Evolutionary conservation across 306 rosid species (phyloP).

Genomic region (Leucaena leucocephala): DNA sequence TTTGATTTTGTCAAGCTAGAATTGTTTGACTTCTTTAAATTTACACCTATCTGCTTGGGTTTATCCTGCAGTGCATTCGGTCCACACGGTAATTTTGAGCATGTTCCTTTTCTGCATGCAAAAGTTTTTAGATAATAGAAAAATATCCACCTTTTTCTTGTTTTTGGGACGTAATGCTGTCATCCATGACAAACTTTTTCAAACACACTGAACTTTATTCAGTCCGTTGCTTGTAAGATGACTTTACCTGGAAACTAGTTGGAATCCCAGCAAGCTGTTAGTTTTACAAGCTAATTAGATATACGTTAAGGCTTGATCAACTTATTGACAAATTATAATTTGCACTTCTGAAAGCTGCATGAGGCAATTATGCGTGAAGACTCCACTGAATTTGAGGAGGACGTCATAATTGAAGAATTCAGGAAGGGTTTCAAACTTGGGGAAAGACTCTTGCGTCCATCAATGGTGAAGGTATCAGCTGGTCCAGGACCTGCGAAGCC

Average conservation of each 20-base stretch:
- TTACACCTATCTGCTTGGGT: slow-evolving; percentile 3
- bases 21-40: slow-evolving; percentile 15
- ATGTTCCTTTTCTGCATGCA: background rate
- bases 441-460: slow-evolving; percentile 84
- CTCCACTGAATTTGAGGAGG: slow-evolving; percentile 76
- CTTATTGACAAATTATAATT: slow-evolving; percentile 43
- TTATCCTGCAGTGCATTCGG: background rate
- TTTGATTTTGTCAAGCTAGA: background rate
- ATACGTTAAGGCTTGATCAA: slow-evolving; percentile 9
- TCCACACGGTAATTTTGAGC: background rate
- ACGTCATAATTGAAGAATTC: slow-evolving; percentile 73
- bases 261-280: slow-evolving; percentile 1
- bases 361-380: slow-evolving; percentile 98
- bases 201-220: slow-evolving; percentile 51
- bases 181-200: slow-evolving; percentile 54
- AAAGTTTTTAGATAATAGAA: background rate
- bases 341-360: slow-evolving; percentile 65
- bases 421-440: slow-evolving; percentile 89
- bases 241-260: background rate
- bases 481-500: slow-evolving; percentile 90
- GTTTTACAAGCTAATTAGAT: slow-evolving; percentile 23
- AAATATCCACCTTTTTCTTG: background rate
- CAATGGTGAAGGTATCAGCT: slow-evolving; percentile 98
- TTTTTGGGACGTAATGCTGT: slow-evolving; percentile 37
- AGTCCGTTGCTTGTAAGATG: slow-evolving; percentile 19